Conservation (phyloP, 108 stramenopile species). For the Fragilariopsis cylindrus region DNA sequence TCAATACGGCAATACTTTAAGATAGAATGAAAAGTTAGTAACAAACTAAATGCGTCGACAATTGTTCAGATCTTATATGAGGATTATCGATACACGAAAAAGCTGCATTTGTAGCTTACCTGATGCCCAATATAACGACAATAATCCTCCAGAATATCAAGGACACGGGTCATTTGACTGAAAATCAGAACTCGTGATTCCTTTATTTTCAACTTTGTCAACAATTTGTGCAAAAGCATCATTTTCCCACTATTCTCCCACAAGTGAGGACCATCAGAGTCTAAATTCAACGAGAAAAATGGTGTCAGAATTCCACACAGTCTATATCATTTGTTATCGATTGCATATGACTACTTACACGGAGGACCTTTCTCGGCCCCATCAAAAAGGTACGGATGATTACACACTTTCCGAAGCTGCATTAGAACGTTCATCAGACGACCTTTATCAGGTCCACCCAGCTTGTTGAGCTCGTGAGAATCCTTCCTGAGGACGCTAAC, state of each 20-base stretch:
- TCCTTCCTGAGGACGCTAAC: slow-evolving; percentile 89
- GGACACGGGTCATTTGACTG: slow-evolving; percentile 96
- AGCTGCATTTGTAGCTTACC: background rate
- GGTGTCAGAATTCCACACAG: too few relatives aligned
- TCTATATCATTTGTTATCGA: too few relatives aligned
- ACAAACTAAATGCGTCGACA: background rate
- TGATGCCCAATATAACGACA: slow-evolving; percentile 70
- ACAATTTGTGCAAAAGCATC: slow-evolving; percentile 89
- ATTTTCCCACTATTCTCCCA: slow-evolving; percentile 98
- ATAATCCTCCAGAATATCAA: slow-evolving; percentile 98
- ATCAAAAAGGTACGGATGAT: slow-evolving; percentile 99
- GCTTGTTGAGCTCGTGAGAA: slow-evolving; percentile 87
- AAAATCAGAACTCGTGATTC: slow-evolving; percentile 97
- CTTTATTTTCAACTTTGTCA: slow-evolving; percentile 89
- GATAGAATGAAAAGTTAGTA: background rate
- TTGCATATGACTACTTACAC: slow-evolving; percentile 17
- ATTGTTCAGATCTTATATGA: too few relatives aligned
- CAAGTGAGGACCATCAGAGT: slow-evolving; percentile 95
- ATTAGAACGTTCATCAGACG: slow-evolving; percentile 96
- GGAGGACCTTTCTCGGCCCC: slow-evolving; percentile 98
- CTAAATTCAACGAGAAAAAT: background rate
- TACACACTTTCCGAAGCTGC: slow-evolving; percentile 98
- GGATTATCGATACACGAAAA: background rate
- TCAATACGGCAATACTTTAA: slow-evolving; percentile 94
- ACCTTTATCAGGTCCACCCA: slow-evolving; percentile 91